phyloP scores from a whole-genome alignment of 495 filamentous ascomycete genomes.

The Amniculicola lignicola region DNA sequence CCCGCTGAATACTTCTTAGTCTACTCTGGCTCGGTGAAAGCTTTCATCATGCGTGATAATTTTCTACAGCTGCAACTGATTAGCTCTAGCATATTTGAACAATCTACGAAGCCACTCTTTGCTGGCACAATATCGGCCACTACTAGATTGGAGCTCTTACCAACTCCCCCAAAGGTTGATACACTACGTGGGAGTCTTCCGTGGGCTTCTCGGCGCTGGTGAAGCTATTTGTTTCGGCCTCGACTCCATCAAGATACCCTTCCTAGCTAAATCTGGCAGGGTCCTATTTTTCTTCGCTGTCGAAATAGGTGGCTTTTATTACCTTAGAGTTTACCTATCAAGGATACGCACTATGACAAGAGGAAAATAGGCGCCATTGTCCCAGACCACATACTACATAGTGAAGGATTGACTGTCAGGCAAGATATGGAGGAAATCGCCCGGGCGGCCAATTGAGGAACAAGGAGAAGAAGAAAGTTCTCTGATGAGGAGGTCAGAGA shows the following conservation, averaged over 20 bases:
- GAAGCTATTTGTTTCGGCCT: constrained; percentile 32
- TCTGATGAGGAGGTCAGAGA: no score
- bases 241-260: constrained; percentile 25
- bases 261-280: constrained; percentile 22
- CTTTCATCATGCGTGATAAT: no score
- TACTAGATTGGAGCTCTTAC: constrained; percentile 20
- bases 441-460: neutral
- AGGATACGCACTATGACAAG: constrained; percentile 26
- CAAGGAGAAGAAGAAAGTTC: neutral
- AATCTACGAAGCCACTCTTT: constrained; percentile 16
- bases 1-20: constrained; percentile 22
- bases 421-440: constrained; percentile 12
- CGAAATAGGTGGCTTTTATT: constrained; percentile 21
- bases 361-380: constrained; percentile 20
- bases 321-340: constrained; percentile 25
- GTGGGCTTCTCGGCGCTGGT: constrained; percentile 28
- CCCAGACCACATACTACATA: constrained; percentile 27
- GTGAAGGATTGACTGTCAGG: constrained; percentile 5
- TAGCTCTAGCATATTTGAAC: constrained; percentile 5
- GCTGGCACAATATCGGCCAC: constrained; percentile 24
- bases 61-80: no score
- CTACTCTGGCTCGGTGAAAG: constrained; percentile 24
- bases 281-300: constrained; percentile 24
- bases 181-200: constrained; percentile 28
- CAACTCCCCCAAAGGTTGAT: constrained; percentile 20